Conservation (phyloP, 2,329 filamentous ascomycete species). For the Onygenales sp. region DNA sequence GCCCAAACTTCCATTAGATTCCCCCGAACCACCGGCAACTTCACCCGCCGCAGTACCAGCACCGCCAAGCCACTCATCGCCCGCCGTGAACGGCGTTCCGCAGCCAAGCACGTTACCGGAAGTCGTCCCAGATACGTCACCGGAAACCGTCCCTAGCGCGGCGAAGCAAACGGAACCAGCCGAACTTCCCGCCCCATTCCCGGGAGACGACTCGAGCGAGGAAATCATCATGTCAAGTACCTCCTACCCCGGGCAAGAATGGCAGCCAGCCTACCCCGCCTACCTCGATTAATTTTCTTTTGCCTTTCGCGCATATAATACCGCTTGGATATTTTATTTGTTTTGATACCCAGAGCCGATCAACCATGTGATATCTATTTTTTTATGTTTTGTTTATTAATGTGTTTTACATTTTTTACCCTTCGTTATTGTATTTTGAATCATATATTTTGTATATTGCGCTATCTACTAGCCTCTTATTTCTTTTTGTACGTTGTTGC, state of each 20-base stretch:
- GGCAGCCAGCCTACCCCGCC: constrained; percentile 22
- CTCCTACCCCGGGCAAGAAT: constrained; percentile 40
- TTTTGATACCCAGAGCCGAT: neutral
- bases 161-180: constrained; percentile 20
- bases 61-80: neutral
- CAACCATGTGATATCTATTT: too few relatives aligned
- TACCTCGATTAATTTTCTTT: neutral
- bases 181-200: constrained; percentile 22
- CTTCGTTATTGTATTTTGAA: neutral
- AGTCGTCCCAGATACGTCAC: too few relatives aligned
- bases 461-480: too few relatives aligned
- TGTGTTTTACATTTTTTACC: neutral
- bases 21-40: neutral
- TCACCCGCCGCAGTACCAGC: neutral
- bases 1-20: constrained; percentile 2
- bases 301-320: too few relatives aligned
- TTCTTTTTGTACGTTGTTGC: too few relatives aligned
- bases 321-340: neutral
- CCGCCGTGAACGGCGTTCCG: too few relatives aligned
- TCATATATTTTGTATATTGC: too few relatives aligned
- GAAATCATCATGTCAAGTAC: constrained; percentile 41
- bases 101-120: too few relatives aligned
- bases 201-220: constrained; percentile 30
- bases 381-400: too few relatives aligned
- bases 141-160: constrained; percentile 3